phyloP scores from a whole-genome alignment of 495 filamentous ascomycete species.

The Aspergillus funiculosus region DNA sequence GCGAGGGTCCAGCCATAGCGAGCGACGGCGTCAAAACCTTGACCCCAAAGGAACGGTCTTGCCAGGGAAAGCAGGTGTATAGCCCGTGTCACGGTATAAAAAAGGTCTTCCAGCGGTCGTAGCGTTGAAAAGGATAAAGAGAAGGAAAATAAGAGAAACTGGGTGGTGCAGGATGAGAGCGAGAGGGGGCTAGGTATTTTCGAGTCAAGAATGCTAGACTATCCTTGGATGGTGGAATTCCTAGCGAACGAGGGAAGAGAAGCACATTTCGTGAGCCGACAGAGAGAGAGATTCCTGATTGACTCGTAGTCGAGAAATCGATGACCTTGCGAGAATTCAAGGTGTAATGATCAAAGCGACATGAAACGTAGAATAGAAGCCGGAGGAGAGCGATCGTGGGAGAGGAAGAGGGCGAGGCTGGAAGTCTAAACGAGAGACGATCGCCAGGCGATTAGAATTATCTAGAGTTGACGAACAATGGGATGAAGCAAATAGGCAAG shows the following conservation, averaged over 20 bases:
- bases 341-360: background rate
- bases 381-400: slow-evolving; percentile 8
- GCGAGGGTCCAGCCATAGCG: slow-evolving; percentile 35
- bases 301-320: background rate
- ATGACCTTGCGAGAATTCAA: background rate
- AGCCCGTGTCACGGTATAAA: background rate
- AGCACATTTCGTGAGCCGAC: slow-evolving; percentile 14
- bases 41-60: slow-evolving; percentile 2
- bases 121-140: too few relatives aligned
- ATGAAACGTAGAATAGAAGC: background rate
- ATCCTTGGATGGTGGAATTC: slow-evolving; percentile 12
- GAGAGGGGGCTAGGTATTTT: background rate
- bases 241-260: slow-evolving; percentile 10
- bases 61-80: background rate
- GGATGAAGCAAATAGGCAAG: slow-evolving; percentile 3
- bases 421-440: slow-evolving; percentile 6
- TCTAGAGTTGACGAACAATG: background rate
- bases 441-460: slow-evolving; percentile 11
- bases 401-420: slow-evolving; percentile 1
- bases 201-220: slow-evolving; percentile 21
- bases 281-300: background rate
- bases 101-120: background rate
- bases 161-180: background rate
- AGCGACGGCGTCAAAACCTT: slow-evolving; percentile 17
- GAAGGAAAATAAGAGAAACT: too few relatives aligned